Base-by-base conservation (phyloP, 192 early-diverging fungal genomes). In the Coemansia sp. region DNA sequence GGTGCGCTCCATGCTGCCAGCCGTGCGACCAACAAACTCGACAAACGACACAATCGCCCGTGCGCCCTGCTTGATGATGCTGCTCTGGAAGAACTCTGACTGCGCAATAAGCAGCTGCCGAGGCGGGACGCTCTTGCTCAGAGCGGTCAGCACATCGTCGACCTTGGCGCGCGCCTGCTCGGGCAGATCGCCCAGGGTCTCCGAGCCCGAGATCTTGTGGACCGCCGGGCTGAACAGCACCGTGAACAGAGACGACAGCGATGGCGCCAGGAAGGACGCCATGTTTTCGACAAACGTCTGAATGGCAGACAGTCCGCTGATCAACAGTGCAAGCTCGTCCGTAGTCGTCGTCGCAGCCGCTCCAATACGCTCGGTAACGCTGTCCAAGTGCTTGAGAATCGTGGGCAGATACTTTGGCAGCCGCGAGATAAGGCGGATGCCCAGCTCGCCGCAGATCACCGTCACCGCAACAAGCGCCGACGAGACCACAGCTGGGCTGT, bases 391-490 rank as follows among this genome's bases (percentile, higher is more conserved):
- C 27, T 83, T 75, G 33, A 94, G 73, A 14, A 92, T 78, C 18
- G 75, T 46, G 24, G 88, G 91, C 79, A 97, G 84, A 40, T 91
- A 88, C 69, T 88, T 86, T 46, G 90, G 88, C 49, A 97, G 62
- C 57, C 67, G 78, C 5, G 93, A 87, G 13, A 94, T 80, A 14
- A 85, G 73, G 26, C 89, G 84, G 35, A 89, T 60, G 19, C 89
- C 91, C 19, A 95, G 78, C 50, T 85, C 83, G 42, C 75, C 72
- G 63, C 82, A 77, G 50, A 71, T 46, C 32, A 64, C 67, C 0
- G 79, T 63, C 13, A 80, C 20, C 14, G 66, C 61, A 4, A 62
- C 74, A 40, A 80, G 43, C 36, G 78, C 78, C 0, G 79, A 71
- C 9, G 78, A 74, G 4, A 50, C 57, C 3, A 80, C 74, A 9